A percentile compares a stretch with the other conserved stretches of the same genome.
These are phyloP conservation scores for Adiantum capillusveneris DNA, from an alignment of 75 land plant species.

Conservation along the genomic window DNA sequence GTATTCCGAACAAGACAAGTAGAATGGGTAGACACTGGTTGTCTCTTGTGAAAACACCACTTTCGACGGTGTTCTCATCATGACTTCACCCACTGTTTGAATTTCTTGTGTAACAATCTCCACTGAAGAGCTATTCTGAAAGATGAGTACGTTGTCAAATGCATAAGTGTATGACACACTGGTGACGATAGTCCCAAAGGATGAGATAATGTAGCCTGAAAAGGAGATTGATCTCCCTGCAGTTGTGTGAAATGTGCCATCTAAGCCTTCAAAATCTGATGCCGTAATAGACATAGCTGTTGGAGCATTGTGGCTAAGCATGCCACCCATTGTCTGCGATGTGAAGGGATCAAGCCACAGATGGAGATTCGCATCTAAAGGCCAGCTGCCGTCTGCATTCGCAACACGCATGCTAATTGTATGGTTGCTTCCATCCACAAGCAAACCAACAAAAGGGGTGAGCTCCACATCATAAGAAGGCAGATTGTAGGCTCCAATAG, in stretches of 20 bases:
- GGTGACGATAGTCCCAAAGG: conserved; percentile 47
- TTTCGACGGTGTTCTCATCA: conserved; percentile 9
- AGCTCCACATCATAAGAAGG: conserved; percentile 63
- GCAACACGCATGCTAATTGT: conserved; percentile 32
- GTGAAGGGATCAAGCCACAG: conserved; percentile 53
- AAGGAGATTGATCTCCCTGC: conserved; percentile 23
- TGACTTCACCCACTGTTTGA: conserved; percentile 17
- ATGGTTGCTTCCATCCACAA: conserved; percentile 46
- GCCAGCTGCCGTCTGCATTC: conserved; percentile 41
- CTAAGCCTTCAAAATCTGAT: conserved; percentile 22
- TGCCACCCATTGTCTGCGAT: conserved; percentile 13
- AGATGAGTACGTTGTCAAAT: conserved; percentile 33
- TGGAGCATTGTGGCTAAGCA: conserved; percentile 22
- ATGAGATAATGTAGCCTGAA: conserved; percentile 47
- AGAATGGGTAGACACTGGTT: conserved; percentile 30
- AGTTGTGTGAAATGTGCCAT: conserved; percentile 35
- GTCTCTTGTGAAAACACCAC: background rate
- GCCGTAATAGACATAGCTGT: background rate
- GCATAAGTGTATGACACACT: conserved; percentile 14
- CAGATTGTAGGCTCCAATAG: conserved; percentile 65
- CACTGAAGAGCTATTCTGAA: conserved; percentile 17
- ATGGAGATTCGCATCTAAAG: conserved; percentile 63
- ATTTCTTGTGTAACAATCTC: conserved; percentile 26
- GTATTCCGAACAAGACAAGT: conserved; percentile 7
- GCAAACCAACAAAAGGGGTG: conserved; percentile 57